Percentiles rank a stretch among this genome's conserved stretches.
Conservation (phyloP, 2,329 filamentous ascomycete genomes). For the Alternaria gaisen region DNA sequence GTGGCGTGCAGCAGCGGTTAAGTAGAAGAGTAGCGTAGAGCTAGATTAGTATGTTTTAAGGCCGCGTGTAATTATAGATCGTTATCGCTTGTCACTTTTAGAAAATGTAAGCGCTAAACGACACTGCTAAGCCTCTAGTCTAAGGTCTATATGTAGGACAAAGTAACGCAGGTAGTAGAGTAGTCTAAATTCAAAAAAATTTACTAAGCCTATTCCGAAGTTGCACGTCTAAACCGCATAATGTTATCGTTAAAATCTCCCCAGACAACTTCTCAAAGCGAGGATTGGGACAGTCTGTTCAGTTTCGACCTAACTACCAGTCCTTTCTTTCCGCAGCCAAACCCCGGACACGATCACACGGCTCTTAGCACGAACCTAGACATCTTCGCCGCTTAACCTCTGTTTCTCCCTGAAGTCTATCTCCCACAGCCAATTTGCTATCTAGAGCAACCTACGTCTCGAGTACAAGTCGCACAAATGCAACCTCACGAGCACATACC, state of each 20-base stretch:
- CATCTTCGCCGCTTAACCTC: background rate
- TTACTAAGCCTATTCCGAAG: background rate
- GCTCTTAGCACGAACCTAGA: background rate
- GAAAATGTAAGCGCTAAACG: background rate
- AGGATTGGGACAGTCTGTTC: background rate
- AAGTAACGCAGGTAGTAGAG: background rate
- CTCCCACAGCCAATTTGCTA: background rate
- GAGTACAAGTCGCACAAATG: background rate
- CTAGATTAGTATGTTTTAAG: background rate
- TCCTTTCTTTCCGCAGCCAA: background rate
- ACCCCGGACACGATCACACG: background rate
- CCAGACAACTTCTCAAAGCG: background rate
- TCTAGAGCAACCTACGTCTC: background rate
- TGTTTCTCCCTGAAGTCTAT: background rate
- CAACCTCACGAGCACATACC: background rate
- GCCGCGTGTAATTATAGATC: background rate
- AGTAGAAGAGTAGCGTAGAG: background rate
- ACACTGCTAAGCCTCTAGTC: background rate
- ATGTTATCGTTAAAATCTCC: background rate
- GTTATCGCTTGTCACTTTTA: background rate
- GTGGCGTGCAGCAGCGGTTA: background rate
- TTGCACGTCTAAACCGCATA: background rate
- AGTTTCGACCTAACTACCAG: background rate
- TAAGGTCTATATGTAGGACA: background rate
- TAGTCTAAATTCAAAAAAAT: background rate